These are phyloP conservation scores for Rhynchospora pubera DNA, from an alignment of 176 grass and related monocot genomes.

Conservation along the genomic window DNA sequence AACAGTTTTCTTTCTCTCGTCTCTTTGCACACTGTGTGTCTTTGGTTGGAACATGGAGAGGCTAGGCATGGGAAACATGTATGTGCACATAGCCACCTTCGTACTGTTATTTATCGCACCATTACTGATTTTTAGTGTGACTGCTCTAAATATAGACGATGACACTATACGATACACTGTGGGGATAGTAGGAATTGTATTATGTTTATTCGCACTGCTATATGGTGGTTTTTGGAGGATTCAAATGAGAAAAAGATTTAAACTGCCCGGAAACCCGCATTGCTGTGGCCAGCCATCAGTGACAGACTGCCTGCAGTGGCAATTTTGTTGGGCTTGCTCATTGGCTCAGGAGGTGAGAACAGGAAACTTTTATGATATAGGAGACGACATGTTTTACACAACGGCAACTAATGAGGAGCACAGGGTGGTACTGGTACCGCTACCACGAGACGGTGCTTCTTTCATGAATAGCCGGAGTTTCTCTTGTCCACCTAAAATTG, in stretches of 20 bases:
- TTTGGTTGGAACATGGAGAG: slow-evolving; percentile 98
- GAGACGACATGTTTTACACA: slow-evolving; percentile 45
- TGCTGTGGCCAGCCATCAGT: slow-evolving; percentile 30
- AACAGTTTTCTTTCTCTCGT: slow-evolving; percentile 54
- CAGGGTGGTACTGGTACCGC: slow-evolving; percentile 43
- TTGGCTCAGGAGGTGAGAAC: slow-evolving; percentile 92
- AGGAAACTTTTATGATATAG: slow-evolving; percentile 82
- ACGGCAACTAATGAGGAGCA: slow-evolving; percentile 39
- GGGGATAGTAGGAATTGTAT: slow-evolving; percentile 39
- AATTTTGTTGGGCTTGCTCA: slow-evolving; percentile 83
- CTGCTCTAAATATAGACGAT: slow-evolving; percentile 65
- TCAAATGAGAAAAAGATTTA: slow-evolving; percentile 88
- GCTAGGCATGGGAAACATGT: slow-evolving; percentile 98
- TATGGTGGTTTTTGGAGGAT: slow-evolving; percentile 89
- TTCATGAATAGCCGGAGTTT: slow-evolving; percentile 23
- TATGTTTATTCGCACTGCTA: slow-evolving; percentile 56
- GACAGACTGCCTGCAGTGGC: slow-evolving; percentile 64
- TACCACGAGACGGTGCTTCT: slow-evolving; percentile 50
- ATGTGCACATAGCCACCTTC: slow-evolving; percentile 88
- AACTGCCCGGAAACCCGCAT: slow-evolving; percentile 34
- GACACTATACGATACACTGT: slow-evolving; percentile 36
- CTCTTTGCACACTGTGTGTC: slow-evolving; percentile 71
- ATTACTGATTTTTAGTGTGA: slow-evolving; percentile 63
- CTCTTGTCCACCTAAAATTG: slow-evolving; percentile 67
- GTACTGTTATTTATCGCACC: slow-evolving; percentile 51